Conservation (phyloP, 495 filamentous ascomycete species). For the Viridothelium virens region DNA sequence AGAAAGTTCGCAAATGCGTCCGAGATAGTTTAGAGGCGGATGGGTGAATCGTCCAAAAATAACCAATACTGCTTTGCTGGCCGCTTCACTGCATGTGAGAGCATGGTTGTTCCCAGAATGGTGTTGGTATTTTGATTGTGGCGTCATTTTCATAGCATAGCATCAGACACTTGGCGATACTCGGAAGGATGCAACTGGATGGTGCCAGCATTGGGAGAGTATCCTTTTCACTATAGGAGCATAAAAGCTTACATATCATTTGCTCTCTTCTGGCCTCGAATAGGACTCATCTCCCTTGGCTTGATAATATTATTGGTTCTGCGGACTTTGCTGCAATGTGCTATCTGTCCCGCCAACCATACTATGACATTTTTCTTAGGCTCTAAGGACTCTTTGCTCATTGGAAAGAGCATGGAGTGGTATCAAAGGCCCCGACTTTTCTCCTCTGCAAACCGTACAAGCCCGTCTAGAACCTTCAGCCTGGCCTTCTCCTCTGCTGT, state of each 20-base stretch:
- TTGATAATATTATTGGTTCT: too few species aligned
- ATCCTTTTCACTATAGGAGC: too few species aligned
- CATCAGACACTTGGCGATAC: neutral
- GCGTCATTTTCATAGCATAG: constrained; percentile 2
- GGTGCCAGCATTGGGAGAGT: neutral
- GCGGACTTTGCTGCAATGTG: too few species aligned
- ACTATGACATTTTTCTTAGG: too few species aligned
- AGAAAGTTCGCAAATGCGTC: constrained; percentile 27
- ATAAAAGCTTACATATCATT: too few species aligned
- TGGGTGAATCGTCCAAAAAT: neutral
- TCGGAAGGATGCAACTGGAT: neutral
- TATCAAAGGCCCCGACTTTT: neutral
- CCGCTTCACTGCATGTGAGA: neutral
- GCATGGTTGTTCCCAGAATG: neutral
- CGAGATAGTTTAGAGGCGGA: constrained; percentile 51
- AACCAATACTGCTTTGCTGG: neutral
- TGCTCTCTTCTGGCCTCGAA: too few species aligned
- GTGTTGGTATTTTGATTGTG: neutral
- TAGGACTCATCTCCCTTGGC: too few species aligned
- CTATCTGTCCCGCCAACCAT: too few species aligned
- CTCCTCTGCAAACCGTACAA: constrained; percentile 52
- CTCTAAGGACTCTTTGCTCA: too few species aligned
- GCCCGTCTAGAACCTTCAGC: constrained; percentile 66
- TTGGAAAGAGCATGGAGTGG: too few species aligned
- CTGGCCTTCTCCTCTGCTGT: constrained; percentile 88